A percentile compares a stretch with the other conserved stretches of the same genome.
Evolutionary conservation across 352 stramenopile species (phyloP).

Genomic region (Stramenopiles sp.): DNA sequence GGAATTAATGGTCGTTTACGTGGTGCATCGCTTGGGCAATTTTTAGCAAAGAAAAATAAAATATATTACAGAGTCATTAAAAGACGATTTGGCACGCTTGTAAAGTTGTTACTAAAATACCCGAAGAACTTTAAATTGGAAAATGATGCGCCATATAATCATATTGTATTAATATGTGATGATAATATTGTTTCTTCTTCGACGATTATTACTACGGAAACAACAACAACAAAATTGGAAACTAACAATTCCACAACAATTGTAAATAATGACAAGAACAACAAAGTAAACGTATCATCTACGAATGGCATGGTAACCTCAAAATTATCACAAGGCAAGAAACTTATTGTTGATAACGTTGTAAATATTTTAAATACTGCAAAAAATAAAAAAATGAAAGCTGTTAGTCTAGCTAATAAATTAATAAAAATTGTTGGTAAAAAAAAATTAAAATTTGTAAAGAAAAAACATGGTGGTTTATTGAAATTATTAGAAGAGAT

Average conservation of each 20-base stretch:
- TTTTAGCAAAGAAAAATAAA: neutral
- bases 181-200: neutral
- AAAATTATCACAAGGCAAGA: neutral
- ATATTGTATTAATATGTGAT: neutral
- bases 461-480: neutral
- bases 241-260: neutral
- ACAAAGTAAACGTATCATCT: too few relatives aligned
- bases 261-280: neutral
- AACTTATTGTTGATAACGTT: neutral
- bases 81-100: neutral
- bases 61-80: neutral
- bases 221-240: neutral
- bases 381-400: neutral
- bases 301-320: too few relatives aligned
- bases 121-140: neutral
- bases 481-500: neutral
- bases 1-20: neutral
- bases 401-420: neutral
- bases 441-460: neutral
- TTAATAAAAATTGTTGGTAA: neutral
- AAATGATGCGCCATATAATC: neutral
- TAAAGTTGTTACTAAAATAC: neutral
- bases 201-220: neutral
- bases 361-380: neutral
- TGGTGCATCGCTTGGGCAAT: neutral